phyloP scores from a whole-genome alignment of 192 early-diverging fungal genomes.

The Rhizophagus clarus region DNA sequence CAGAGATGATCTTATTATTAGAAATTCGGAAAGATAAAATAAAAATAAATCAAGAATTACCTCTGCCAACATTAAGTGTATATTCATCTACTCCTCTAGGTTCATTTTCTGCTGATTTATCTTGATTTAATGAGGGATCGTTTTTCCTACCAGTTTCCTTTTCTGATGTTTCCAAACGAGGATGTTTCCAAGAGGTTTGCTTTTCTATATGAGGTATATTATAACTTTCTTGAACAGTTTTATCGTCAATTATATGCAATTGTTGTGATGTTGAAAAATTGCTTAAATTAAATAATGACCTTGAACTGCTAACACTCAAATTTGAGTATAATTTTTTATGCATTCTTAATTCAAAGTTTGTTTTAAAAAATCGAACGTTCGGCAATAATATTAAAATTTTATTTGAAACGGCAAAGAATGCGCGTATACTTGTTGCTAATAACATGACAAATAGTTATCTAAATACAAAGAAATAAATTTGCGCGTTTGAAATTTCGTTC shows the following conservation, averaged over 20 bases:
- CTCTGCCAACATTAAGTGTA: constrained; percentile 20
- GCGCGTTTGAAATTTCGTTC: too few relatives aligned
- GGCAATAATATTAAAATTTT: not conserved
- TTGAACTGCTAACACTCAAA: not conserved
- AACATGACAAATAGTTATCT: not conserved
- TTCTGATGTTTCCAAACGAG: not conserved
- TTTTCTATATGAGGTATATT: not conserved
- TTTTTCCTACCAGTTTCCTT: not conserved
- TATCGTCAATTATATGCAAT: not conserved
- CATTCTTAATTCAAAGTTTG: not conserved
- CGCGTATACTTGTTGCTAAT: not conserved
- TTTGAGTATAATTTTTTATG: not conserved
- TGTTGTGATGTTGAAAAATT: not conserved
- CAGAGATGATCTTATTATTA: not conserved
- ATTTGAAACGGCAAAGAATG: not conserved
- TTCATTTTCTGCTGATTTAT: constrained; percentile 1
- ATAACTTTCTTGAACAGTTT: not conserved
- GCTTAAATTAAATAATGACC: not conserved
- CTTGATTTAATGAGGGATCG: not conserved
- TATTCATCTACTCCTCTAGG: constrained; percentile 9
- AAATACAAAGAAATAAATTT: too few relatives aligned
- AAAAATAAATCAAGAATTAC: not conserved
- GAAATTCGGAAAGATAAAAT: not conserved
- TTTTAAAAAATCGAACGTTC: not conserved
- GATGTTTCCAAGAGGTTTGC: not conserved